phyloP scores from a whole-genome alignment of 495 filamentous ascomycete genomes.

The Beverwykella pulmonaria region DNA sequence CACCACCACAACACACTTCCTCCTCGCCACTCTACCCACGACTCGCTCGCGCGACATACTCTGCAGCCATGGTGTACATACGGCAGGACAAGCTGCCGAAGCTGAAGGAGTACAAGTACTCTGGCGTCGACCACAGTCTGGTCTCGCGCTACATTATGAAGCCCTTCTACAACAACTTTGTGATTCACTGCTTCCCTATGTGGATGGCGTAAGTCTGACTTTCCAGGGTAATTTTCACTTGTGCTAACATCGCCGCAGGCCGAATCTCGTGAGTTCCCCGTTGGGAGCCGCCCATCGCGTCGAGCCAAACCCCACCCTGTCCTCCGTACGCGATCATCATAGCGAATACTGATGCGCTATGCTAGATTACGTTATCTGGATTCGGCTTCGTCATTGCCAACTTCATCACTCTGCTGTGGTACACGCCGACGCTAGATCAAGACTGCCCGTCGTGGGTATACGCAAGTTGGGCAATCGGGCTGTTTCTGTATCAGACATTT shows the following conservation, averaged over 20 bases:
- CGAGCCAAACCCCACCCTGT: not conserved
- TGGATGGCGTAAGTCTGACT: slow-evolving; percentile 77
- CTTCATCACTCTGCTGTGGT: slow-evolving; percentile 91
- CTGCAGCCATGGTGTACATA: slow-evolving; percentile 75
- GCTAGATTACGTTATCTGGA: slow-evolving; percentile 82
- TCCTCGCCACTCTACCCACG: not conserved
- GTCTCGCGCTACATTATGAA: slow-evolving; percentile 90
- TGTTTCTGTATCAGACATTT: slow-evolving; percentile 98
- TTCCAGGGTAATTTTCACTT: slow-evolving; percentile 4
- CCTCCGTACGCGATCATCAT: not conserved
- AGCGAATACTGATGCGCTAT: not conserved
- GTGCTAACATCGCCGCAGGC: slow-evolving; percentile 48
- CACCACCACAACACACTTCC: slow-evolving; percentile 10
- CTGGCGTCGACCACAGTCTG: slow-evolving; percentile 83
- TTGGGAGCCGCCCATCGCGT: slow-evolving; percentile 14
- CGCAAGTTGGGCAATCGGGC: slow-evolving; percentile 80
- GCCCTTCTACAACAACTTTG: slow-evolving; percentile 94
- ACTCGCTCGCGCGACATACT: not conserved
- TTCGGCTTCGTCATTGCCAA: slow-evolving; percentile 92
- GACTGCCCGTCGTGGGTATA: slow-evolving; percentile 97
- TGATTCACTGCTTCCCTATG: slow-evolving; percentile 92
- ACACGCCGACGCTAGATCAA: slow-evolving; percentile 89
- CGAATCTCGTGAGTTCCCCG: slow-evolving; percentile 60
- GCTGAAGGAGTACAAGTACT: slow-evolving; percentile 85
- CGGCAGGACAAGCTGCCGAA: slow-evolving; percentile 87